phyloP scores from a whole-genome alignment of 352 stramenopile genomes.

The Pythium rhizo-oryzae region DNA sequence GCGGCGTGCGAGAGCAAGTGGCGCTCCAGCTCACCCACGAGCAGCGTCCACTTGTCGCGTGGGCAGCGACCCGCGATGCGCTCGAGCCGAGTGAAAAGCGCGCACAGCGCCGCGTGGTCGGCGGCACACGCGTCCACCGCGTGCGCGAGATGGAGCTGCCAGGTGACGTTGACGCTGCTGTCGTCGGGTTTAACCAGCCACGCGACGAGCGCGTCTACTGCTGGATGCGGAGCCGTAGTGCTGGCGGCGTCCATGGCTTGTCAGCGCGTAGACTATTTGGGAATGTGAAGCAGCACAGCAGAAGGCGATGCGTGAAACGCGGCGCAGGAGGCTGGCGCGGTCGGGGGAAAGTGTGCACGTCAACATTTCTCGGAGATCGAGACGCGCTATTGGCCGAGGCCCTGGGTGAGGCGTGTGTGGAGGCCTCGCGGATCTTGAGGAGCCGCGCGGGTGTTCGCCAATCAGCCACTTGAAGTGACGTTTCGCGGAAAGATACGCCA shows the following conservation, averaged over 20 bases:
- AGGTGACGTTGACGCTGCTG: background rate
- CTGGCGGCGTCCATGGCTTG: too few relatives aligned
- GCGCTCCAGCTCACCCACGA: conserved; percentile 8
- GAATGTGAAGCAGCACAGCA: too few relatives aligned
- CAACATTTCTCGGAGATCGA: background rate
- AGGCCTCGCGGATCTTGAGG: background rate
- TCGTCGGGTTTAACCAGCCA: too few relatives aligned
- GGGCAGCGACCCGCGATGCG: background rate
- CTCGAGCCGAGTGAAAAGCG: conserved; percentile 11
- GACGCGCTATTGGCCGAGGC: background rate
- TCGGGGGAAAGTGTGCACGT: too few relatives aligned
- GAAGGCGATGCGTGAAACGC: too few relatives aligned
- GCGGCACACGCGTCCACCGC: conserved; percentile 7
- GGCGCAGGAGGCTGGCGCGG: too few relatives aligned
- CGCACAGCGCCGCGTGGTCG: conserved; percentile 5
- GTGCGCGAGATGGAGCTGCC: background rate
- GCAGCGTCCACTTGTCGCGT: conserved; percentile 7
- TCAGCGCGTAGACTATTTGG: too few relatives aligned
- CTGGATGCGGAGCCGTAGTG: too few relatives aligned
- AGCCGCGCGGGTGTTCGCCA: background rate
- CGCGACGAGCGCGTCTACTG: too few relatives aligned
- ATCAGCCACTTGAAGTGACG: conserved; percentile 5
- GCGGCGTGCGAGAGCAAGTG: background rate
- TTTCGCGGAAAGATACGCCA: conserved; percentile 16
- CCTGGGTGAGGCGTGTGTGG: background rate